Conservation (phyloP, 352 stramenopile species). For the Phytophthora aleatoria region DNA sequence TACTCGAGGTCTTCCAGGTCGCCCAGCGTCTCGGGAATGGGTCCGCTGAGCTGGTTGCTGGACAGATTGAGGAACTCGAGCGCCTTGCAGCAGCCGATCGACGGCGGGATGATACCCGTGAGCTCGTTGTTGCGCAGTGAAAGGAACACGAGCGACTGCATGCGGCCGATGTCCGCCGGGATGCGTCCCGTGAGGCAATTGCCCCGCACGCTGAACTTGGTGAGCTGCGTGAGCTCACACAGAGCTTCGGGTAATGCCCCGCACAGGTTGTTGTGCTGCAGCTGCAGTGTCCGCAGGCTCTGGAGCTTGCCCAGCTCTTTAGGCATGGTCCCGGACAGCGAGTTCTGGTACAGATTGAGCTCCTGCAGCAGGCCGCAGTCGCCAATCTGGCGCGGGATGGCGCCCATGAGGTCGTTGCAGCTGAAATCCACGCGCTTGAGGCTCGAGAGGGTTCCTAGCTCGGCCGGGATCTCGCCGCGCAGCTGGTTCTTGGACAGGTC, state of each 20-base stretch:
- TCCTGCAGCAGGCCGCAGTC: constrained; percentile 72
- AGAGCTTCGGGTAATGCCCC: constrained; percentile 57
- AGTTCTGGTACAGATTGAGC: constrained; percentile 82
- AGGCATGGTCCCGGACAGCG: constrained; percentile 63
- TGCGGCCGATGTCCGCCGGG: constrained; percentile 59
- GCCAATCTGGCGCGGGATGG: constrained; percentile 49
- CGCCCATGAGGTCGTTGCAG: constrained; percentile 75
- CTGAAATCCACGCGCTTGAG: constrained; percentile 76
- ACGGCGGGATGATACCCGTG: constrained; percentile 62
- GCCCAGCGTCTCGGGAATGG: constrained; percentile 71
- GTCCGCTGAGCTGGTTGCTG: constrained; percentile 77
- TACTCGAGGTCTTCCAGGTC: constrained; percentile 81
- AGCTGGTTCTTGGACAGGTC: constrained; percentile 87
- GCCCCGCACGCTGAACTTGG: constrained; percentile 74
- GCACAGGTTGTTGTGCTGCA: constrained; percentile 85
- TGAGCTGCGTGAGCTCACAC: constrained; percentile 61
- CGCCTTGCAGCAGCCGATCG: constrained; percentile 70
- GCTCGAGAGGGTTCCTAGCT: constrained; percentile 54
- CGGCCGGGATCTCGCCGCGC: constrained; percentile 61
- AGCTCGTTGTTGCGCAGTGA: constrained; percentile 89
- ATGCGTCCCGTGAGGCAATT: constrained; percentile 80
- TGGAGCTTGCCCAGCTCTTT: constrained; percentile 57
- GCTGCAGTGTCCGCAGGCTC: constrained; percentile 69
- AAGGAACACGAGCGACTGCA: constrained; percentile 79
- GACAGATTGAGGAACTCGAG: constrained; percentile 89